Evolutionary conservation across 2,329 filamentous ascomycete species (phyloP), one percentile per base, ranked within the genome.

Genomic region (Exserohilum turcica): DNA sequence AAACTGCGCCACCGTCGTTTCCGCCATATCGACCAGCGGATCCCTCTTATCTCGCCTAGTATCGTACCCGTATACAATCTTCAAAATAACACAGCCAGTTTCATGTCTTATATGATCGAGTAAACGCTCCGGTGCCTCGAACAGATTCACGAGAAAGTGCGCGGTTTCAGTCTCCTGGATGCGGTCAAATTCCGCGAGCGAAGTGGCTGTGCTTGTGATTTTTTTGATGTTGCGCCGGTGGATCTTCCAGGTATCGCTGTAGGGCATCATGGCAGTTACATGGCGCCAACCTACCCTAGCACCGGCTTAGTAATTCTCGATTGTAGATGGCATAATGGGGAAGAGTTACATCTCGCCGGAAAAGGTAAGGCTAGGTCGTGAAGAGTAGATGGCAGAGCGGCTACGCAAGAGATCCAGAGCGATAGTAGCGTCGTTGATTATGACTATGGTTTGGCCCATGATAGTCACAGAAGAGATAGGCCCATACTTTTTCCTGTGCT

Each of bases 21-120:
- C 74, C 0, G 74, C 75, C 27, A 81, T 52, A 43, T 78, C 69
- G 12, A 81, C 73, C 0, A 82, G 64, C 5, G 76, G 76, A 54
- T 83, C 81, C 8, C 52, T 52, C 3, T 63, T 61, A 15, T 75
- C 69, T 3, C 74, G 63, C 19, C 79, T 76, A 15, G 77, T 67
- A 0, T 68, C 79, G 52, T 83, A 82, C 7, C 78, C 78, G 61
- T 71, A 71, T 1, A 56, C 67, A 28, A 67, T 65, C 43, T 65
- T 67, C 8, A 70, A 51, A 7, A 68, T 69, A 8, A 67, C 66
- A 3, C 62, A 60, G 9, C 66, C 66, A 21, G 66, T 64, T 36
- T 70, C 65, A 24, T 65, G 68, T 28, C 58, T 55, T 15, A 69
- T 70, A 27, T 70, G 66, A 5, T 68, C 61, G 13, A 68, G 67